Base-by-base conservation (phyloP, 1,284 basidiomycete species). In the Rhizoctonia solani region DNA sequence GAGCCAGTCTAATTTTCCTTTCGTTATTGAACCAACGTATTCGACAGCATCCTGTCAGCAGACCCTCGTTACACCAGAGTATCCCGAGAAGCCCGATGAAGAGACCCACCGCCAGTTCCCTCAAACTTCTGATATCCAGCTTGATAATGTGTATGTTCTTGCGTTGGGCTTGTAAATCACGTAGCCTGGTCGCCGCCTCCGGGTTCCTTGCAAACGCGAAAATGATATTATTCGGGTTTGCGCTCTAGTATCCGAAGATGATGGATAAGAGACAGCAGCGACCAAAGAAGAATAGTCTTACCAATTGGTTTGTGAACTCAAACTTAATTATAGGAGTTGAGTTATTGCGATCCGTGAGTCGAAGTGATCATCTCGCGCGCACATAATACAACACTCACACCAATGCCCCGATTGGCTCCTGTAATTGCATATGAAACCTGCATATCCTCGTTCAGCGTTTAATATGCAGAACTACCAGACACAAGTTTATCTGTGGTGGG, bases 151-250 rank as follows among this genome's bases (percentile, higher is more conserved):
- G 72, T 5, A 79, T 54, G 59, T 78, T 77, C 3, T 46, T 46
- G 29, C 69, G 39, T 16, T 67, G 53, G 0, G 27, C 34, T 27
- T 66, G 54, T 13, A 78, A 61, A 0, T 59, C 67, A 4, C 32
- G 9, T 23, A 76, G 70, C n/a, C 67, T 69, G 16, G 67, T 63
- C 0, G 75, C 71, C 5, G 69, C 71, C 1, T 69, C 56, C 29
- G 70, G 70, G 54, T 69, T 76, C 66, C 78, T 74, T n/a, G 76
- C 77, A 29, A 79, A 55, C 1, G 74, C 77, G 54, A 79, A 74
- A 23, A 79, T 74, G 16, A 41, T 70, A 61, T 78, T 76, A 1
- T 71, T 61, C n/a, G 72, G 32, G 14, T 69, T 59, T 27, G 58
- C 34, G 34, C 68, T 70, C 34, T 44, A 56, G 16, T 39, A 50